Evolutionary conservation across 176 grass and related monocot species (phyloP), one percentile per base, ranked within the genome.

Genomic region (Poa pratensis): DNA sequence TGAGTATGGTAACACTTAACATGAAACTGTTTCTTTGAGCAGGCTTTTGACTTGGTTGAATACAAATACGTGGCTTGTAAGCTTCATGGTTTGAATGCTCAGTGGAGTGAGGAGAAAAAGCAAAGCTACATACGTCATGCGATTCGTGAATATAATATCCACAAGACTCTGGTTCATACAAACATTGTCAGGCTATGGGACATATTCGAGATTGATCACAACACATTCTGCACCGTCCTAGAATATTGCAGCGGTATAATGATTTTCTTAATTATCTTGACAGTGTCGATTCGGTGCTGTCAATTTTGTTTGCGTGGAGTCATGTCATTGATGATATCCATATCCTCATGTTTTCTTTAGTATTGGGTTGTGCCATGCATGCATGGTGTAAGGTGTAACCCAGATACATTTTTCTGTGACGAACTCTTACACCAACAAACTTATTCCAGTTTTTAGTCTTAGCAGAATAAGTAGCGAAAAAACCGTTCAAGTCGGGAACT

Each of bases 21-120:
- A 52, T 83, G 40, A 82, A 59, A 76, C 58, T 72, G 66, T 80
- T 76, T 55, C 79, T 90, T 65, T 66, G 60, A 39, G 23, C 91
- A 99, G 97, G 97, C 97, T 84, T 99, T 99, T 83, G 97, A 99
- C 89, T 90, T 99, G 85, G 79, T 99, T 90, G 97, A 99, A 73
- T 91, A 94, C 81, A 96, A 94, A 74, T 96, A 96, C 48, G 94
- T 99, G 69, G 97, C 97, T 3, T 99, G 97, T 82, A 99, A 99
- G 72, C 94, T 99, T 91, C 97, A 99, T 91, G 91, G 97, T 79
- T 85, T 99, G 84, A 99, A 96, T 69, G 86, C 84, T 90, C 93
- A 96, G 77, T 99, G 97, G 97, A 96, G 94, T 46, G 97, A 96
- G 90, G 94, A 99, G 87, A 99, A 96, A 76, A 96, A 96, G 63